A percentile compares a stretch with the other conserved stretches of the same genome.
phyloP scores from a whole-genome alignment of 208 protist species.

The Wallacemonas rigidus region DNA sequence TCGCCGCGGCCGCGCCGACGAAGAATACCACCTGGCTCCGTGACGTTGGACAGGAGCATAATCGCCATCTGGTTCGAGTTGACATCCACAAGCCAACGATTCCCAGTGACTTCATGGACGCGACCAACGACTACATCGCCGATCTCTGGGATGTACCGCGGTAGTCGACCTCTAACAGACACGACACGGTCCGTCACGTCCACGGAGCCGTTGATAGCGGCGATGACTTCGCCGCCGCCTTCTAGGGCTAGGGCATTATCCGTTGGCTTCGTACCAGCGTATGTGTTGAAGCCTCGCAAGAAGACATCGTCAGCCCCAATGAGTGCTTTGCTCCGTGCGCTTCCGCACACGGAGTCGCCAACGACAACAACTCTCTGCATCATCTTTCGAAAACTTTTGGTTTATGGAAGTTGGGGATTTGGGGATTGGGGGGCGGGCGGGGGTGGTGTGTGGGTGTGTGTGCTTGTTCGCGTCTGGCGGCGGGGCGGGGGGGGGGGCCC shows the following conservation, averaged over 20 bases:
- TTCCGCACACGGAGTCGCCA: conserved; percentile 82
- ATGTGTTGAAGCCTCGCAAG: conserved; percentile 82
- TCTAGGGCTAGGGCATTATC: conserved; percentile 46
- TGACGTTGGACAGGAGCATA: conserved; percentile 97
- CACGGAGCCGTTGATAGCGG: conserved; percentile 77
- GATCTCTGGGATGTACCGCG: conserved; percentile 94
- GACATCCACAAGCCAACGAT: conserved; percentile 96
- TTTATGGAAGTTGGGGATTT: background rate
- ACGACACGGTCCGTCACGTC: conserved; percentile 87
- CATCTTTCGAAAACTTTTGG: background rate
- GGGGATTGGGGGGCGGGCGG: background rate
- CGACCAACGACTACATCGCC: conserved; percentile 97
- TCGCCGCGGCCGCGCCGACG: conserved; percentile 90
- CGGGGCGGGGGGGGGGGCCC: conserved; percentile 7
- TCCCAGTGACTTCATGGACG: conserved; percentile 89
- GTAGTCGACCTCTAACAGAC: conserved; percentile 70
- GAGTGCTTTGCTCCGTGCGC: conserved; percentile 36
- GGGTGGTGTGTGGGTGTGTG: background rate
- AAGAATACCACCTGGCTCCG: conserved; percentile 96
- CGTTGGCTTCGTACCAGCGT: conserved; percentile 55
- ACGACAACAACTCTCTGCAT: conserved; percentile 52
- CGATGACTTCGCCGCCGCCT: conserved; percentile 80
- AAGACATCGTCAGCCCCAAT: conserved; percentile 51
- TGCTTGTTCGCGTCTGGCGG: background rate
- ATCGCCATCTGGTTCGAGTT: conserved; percentile 90